Conservation (phyloP, 2,329 filamentous ascomycete species). For the Thielaviopsis musarum region DNA sequence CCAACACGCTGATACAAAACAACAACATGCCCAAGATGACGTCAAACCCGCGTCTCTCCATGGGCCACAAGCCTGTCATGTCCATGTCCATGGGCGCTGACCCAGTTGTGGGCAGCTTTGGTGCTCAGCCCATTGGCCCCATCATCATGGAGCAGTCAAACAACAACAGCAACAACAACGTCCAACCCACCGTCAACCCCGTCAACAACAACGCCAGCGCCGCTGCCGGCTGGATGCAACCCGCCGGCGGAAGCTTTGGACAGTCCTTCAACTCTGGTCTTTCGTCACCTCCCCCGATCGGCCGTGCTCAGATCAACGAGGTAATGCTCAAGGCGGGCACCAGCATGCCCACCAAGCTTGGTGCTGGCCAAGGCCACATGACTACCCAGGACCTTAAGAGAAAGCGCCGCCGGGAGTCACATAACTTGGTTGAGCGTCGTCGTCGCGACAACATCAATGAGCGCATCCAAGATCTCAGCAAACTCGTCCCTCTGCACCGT, state of each 20-base stretch:
- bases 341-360: slow-evolving; percentile 79
- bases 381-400: slow-evolving; percentile 89
- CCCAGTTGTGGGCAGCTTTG: slow-evolving; percentile 41
- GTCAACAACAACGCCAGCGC: neutral
- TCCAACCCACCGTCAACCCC: neutral
- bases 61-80: slow-evolving; percentile 20
- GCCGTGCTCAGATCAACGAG: slow-evolving; percentile 67
- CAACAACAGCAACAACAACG: neutral
- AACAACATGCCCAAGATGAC: neutral
- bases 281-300: slow-evolving; percentile 58
- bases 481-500: slow-evolving; percentile 78
- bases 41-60: slow-evolving; percentile 14
- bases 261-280: slow-evolving; percentile 83
- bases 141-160: slow-evolving; percentile 26
- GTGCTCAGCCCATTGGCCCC: slow-evolving; percentile 61
- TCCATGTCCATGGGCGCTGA: slow-evolving; percentile 14
- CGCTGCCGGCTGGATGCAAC: slow-evolving; percentile 22
- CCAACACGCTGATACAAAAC: slow-evolving; percentile 23
- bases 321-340: slow-evolving; percentile 76
- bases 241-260: slow-evolving; percentile 62
- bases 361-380: slow-evolving; percentile 25
- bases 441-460: slow-evolving; percentile 98
- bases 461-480: slow-evolving; percentile 88
- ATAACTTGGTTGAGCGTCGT: slow-evolving; percentile 89
- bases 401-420: slow-evolving; percentile 77